These are phyloP conservation scores for Magnaporthiopsis rhizophila DNA, from an alignment of 2,329 filamentous ascomycete species.

Conservation along the genomic window DNA sequence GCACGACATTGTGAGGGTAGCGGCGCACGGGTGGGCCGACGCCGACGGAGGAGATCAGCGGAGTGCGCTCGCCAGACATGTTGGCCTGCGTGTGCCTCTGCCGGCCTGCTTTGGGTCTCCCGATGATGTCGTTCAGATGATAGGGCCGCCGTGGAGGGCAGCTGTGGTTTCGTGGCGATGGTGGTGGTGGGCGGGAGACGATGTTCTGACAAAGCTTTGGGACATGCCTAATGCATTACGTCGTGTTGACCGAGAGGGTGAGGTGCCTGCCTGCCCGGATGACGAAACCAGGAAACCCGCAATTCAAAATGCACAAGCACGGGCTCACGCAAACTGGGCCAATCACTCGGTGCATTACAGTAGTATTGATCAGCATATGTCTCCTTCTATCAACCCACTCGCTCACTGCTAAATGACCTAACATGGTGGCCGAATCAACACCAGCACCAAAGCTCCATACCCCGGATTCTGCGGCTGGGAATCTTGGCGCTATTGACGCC, in stretches of 20 bases:
- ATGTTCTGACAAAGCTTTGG: not conserved
- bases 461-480: not conserved
- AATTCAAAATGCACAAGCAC: not conserved
- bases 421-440: not conserved
- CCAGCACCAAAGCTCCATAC: not conserved
- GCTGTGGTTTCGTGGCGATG: not conserved
- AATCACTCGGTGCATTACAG: not conserved
- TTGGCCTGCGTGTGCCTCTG: slow-evolving; percentile 14
- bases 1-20: slow-evolving; percentile 52
- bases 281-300: not conserved
- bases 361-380: no score
- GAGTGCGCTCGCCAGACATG: slow-evolving; percentile 51
- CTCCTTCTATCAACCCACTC: no score
- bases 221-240: not conserved
- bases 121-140: not conserved
- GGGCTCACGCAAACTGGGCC: not conserved
- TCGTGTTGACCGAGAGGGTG: not conserved
- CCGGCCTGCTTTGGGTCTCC: not conserved
- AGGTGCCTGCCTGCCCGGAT: not conserved
- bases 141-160: not conserved
- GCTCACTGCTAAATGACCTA: no score
- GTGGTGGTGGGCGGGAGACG: not conserved
- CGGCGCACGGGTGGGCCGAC: slow-evolving; percentile 44
- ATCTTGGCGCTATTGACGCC: not conserved
- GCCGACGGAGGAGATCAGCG: slow-evolving; percentile 56